Conservation (phyloP, 148 eudicot genomes). For the Fagopyrum tataricum region DNA sequence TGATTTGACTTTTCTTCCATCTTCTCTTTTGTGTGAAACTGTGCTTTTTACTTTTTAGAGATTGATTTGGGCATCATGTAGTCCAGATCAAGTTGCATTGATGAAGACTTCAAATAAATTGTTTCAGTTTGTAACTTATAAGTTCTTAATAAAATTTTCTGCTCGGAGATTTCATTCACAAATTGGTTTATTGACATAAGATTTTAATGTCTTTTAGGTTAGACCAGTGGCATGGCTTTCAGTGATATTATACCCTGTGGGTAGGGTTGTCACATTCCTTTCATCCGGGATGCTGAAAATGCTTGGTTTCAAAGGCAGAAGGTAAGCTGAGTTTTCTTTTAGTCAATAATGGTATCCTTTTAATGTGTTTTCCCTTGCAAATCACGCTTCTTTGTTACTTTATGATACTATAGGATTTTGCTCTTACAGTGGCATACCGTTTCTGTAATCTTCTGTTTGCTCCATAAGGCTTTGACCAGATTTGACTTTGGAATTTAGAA, state of each 20-base stretch:
- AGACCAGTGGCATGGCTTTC: constrained; percentile 99
- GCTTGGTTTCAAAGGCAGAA: constrained; percentile 88
- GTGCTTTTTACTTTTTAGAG: background rate
- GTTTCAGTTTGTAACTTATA: background rate
- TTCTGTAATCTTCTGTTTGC: background rate
- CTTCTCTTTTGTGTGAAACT: background rate
- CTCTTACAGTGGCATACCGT: background rate
- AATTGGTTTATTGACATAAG: constrained; percentile 6
- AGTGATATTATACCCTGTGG: constrained; percentile 82
- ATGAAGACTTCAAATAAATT: background rate
- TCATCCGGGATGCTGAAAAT: constrained; percentile 94
- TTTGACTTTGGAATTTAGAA: background rate
- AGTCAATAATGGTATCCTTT: background rate
- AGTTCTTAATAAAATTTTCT: background rate
- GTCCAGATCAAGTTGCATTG: background rate
- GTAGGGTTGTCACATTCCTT: constrained; percentile 84
- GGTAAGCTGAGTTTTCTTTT: constrained; percentile 33
- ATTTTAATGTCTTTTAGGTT: constrained; percentile 51
- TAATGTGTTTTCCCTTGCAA: background rate
- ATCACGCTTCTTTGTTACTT: background rate
- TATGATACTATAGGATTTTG: background rate
- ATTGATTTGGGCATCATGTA: background rate
- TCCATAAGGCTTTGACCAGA: background rate
- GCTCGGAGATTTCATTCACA: background rate
- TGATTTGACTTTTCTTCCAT: constrained; percentile 19